phyloP scores from a whole-genome alignment of 2,329 filamentous ascomycete species.

The Penicillium sp. region DNA sequence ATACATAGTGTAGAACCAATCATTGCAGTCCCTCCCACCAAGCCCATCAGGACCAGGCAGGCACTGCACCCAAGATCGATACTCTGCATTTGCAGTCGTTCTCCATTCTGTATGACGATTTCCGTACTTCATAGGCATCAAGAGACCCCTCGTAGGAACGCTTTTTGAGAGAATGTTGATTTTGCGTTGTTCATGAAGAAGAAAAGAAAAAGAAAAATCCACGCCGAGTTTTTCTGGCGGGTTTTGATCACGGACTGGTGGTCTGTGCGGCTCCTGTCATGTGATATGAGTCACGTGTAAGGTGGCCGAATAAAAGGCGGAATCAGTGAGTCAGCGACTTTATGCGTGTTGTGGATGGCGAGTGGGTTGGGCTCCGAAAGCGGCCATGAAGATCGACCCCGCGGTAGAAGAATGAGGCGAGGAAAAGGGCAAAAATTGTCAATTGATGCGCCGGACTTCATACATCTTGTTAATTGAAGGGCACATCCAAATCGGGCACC shows the following conservation, averaged over 20 bases:
- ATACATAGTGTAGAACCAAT: conserved; percentile 56
- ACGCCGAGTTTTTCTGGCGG: conserved; percentile 14
- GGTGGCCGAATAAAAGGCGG: not conserved
- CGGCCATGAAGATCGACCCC: conserved; percentile 18
- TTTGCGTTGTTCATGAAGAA: conserved; percentile 63
- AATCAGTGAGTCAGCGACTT: not conserved
- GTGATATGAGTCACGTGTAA: conserved; percentile 5
- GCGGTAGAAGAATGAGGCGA: conserved; percentile 1
- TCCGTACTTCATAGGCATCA: conserved; percentile 59
- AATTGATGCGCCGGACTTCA: not conserved
- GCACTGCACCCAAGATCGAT: conserved; percentile 65
- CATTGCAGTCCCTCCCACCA: conserved; percentile 63
- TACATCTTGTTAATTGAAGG: not conserved
- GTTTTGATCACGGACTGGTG: conserved; percentile 15
- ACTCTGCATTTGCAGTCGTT: conserved; percentile 46
- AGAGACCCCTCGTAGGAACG: conserved; percentile 57
- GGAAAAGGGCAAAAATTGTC: not conserved
- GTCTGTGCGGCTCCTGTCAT: conserved; percentile 22
- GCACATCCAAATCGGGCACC: not conserved
- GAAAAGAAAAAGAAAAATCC: conserved; percentile 38
- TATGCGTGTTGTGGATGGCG: not conserved
- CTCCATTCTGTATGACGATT: conserved; percentile 64
- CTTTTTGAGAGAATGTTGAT: conserved; percentile 60
- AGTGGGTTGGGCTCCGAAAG: conserved; percentile 19
- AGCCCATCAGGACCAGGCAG: conserved; percentile 46